Base-by-base conservation (phyloP, 1,139 yeast species). In the Lodderomyces beijingensis region DNA sequence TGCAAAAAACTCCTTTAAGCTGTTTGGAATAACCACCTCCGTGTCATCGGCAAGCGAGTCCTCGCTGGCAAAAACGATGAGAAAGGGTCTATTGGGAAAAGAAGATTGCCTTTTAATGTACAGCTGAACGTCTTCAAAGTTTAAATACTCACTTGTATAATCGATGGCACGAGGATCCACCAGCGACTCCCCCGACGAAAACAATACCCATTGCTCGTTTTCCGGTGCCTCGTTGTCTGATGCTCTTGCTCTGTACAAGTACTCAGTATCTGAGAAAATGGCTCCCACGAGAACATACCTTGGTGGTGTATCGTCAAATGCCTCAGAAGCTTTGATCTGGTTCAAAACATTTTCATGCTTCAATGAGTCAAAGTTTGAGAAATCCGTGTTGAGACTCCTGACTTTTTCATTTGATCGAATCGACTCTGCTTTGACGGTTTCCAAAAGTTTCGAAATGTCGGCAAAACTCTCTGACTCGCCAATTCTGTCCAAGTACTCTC, bases 241-340 rank as follows among this genome's bases (percentile, higher is more conserved):
- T n/a, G n/a, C n/a, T n/a, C n/a, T n/a, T n/a, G n/a, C 9, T 23
- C 12, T 23, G 37, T 53, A 54, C 23, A 47, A 53, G 39, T 60
- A 65, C 28, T 59, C 57, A 4, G 42, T 30, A 28, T 59, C 65
- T 5, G 55, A 52, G n/a, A 59, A 28, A 5, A 62, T 46, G 10
- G 62, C 53, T 1, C 63, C 62, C 0, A 51, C 40, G 18, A 63
- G 44, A 2, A 43, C 31, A 37, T 62, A 63, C 18, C 46, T 45
- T 5, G 42, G 33, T 3, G 55, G 54, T 4, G 35, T 28, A 4
- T 38, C 39, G 6, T 11, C 12, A 10, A 6, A 10, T 3, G 45
- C 32, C n/a, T 39, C 40, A 1, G 34, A 31, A 10, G 43, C 35
- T 2, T 32, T 31, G 2, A 35, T 27, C 10, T 30, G 35, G 4